Evolutionary conservation across 352 stramenopile species (phyloP).

Genomic region (Phytophthora kernoviae): DNA sequence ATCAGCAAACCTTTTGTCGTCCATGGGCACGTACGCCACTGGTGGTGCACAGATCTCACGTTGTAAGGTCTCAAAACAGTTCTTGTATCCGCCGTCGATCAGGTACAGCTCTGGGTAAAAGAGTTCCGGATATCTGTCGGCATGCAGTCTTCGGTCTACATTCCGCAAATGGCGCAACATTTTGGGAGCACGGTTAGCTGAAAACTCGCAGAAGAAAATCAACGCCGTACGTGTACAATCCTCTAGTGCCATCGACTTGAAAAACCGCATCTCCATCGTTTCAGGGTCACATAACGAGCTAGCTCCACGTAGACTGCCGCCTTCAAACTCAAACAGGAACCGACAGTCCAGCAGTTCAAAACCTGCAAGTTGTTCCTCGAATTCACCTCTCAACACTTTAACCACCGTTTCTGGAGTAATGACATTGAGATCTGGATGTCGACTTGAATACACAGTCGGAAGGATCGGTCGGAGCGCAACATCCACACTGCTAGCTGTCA

Average conservation of each 20-base stretch:
- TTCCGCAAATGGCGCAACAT: constrained; percentile 74
- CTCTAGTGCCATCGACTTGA: constrained; percentile 18
- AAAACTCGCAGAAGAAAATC: constrained; percentile 79
- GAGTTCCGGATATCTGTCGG: constrained; percentile 58
- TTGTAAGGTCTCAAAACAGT: constrained; percentile 60
- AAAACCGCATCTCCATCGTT: constrained; percentile 47
- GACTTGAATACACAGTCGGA: constrained; percentile 56
- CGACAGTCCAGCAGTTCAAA: constrained; percentile 63
- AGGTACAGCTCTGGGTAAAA: constrained; percentile 77
- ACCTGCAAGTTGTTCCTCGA: constrained; percentile 26
- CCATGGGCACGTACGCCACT: constrained; percentile 51
- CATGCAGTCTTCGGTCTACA: constrained; percentile 63
- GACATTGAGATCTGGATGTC: constrained; percentile 66
- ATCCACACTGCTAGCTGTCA: constrained; percentile 7
- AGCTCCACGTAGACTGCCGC: constrained; percentile 46
- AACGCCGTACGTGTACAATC: constrained; percentile 47
- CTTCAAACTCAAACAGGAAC: constrained; percentile 59
- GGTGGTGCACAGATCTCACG: constrained; percentile 41
- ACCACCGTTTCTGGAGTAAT: constrained; percentile 55
- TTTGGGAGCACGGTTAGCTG: constrained; percentile 65
- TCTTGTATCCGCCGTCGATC: constrained; percentile 74
- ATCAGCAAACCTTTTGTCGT: constrained; percentile 47
- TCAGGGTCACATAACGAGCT: constrained; percentile 48
- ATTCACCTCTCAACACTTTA: constrained; percentile 42
- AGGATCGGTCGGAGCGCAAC: constrained; percentile 31